Conservation (phyloP, 2,329 filamentous ascomycete genomes). For the Aureobasidium leucospermi region DNA sequence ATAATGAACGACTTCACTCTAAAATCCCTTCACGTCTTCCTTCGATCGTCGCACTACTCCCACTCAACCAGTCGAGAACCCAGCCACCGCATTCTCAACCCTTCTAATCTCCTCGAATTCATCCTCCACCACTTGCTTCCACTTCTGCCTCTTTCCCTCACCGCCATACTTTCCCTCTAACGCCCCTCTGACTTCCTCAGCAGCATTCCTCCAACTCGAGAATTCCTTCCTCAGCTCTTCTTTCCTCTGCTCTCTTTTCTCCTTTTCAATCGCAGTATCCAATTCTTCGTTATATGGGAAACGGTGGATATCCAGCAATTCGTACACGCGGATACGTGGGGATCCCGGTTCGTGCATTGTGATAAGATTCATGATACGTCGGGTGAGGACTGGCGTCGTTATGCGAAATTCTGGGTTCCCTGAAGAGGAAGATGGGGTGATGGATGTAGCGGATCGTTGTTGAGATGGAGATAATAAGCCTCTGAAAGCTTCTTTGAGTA, state of each 20-base stretch:
- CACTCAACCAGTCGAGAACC: neutral
- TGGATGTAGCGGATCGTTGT: neutral
- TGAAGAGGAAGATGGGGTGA: neutral
- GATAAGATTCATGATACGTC: neutral
- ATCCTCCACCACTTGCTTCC: neutral
- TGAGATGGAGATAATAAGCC: neutral
- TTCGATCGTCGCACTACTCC: neutral
- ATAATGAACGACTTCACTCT: too few species aligned
- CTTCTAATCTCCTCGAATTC: neutral
- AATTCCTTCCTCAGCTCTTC: neutral
- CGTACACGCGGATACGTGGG: neutral
- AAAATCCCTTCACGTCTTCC: too few species aligned
- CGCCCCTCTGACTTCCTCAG: neutral
- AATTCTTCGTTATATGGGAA: neutral
- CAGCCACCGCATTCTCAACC: neutral
- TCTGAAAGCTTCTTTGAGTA: neutral
- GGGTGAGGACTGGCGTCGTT: neutral
- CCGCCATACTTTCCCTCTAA: neutral
- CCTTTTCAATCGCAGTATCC: neutral
- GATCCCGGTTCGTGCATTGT: neutral
- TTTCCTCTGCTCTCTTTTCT: neutral
- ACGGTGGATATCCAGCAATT: neutral
- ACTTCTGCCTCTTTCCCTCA: neutral
- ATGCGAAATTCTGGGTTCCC: neutral
- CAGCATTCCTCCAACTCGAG: neutral